Evolutionary conservation across 176 grass and related monocot genomes (phyloP).

Genomic region (Oryza nivara): DNA sequence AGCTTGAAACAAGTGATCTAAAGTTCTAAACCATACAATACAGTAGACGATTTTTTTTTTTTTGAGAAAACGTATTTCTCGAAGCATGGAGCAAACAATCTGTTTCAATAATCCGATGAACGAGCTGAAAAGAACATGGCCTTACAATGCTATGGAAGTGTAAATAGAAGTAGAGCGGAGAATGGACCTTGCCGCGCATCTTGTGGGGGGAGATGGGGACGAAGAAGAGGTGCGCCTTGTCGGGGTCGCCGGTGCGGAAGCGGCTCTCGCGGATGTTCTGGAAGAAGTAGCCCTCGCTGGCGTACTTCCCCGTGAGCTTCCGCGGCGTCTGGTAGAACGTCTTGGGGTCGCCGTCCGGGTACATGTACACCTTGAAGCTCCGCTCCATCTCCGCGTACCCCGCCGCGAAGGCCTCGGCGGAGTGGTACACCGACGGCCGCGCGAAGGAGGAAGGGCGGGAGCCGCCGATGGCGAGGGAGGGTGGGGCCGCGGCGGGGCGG

Average conservation of each 20-base stretch:
- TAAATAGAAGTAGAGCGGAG: neutral
- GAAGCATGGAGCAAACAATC: no score
- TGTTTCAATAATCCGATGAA: no score
- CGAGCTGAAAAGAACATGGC: no score
- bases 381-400: constrained; percentile 76
- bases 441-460: neutral
- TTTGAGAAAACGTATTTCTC: no score
- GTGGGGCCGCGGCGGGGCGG: constrained; percentile 38
- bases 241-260: constrained; percentile 72
- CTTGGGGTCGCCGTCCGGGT: constrained; percentile 89
- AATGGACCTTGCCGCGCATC: constrained; percentile 83
- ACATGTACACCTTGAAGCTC: constrained; percentile 83
- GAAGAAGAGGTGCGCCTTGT: constrained; percentile 79
- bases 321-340: constrained; percentile 97
- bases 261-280: constrained; percentile 90
- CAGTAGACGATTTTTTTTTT: no score
- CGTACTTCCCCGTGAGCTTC: constrained; percentile 97
- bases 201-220: constrained; percentile 91
- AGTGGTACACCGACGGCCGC: constrained; percentile 55
- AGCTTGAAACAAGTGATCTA: no score
- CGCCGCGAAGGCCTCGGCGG: constrained; percentile 52
- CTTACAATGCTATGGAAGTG: neutral
- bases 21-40: no score
- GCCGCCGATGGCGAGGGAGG: constrained; percentile 25
- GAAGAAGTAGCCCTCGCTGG: constrained; percentile 97